Percentiles rank a stretch among this genome's conserved stretches.
Conservation (phyloP, 441 rosid genomes). For the Corymbia citriodora region DNA sequence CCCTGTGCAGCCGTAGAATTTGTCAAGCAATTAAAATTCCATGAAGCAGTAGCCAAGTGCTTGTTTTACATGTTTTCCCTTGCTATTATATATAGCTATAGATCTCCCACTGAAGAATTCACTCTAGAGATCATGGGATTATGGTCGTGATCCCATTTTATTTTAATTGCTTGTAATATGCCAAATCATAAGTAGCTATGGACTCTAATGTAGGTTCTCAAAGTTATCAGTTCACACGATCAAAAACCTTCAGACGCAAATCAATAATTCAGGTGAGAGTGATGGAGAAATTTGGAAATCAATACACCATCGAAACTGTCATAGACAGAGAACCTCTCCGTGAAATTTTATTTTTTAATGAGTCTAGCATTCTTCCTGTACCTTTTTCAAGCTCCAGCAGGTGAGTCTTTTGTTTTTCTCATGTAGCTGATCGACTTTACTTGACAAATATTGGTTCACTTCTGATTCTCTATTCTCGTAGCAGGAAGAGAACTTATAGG, state of each 20-base stretch:
- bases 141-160: fast-evolving
- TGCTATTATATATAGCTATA: not conserved
- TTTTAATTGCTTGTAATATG: not conserved
- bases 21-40: not conserved
- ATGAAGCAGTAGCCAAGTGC: not conserved
- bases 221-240: not conserved
- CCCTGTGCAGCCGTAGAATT: fast-evolving
- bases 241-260: fast-evolving
- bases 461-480: not conserved
- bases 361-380: not conserved
- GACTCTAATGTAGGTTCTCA: not conserved
- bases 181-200: not conserved
- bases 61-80: not conserved
- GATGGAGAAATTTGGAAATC: not conserved
- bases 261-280: not conserved
- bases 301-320: not conserved
- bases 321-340: not conserved
- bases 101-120: not conserved
- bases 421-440: not conserved
- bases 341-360: not conserved
- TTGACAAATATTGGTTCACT: not conserved
- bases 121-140: not conserved
- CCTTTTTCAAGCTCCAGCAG: not conserved
- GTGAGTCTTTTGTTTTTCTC: not conserved
- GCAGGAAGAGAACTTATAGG: not conserved